Evolutionary conservation across 2,329 filamentous ascomycete species (phyloP).

Genomic region (Arthroderma sp.): DNA sequence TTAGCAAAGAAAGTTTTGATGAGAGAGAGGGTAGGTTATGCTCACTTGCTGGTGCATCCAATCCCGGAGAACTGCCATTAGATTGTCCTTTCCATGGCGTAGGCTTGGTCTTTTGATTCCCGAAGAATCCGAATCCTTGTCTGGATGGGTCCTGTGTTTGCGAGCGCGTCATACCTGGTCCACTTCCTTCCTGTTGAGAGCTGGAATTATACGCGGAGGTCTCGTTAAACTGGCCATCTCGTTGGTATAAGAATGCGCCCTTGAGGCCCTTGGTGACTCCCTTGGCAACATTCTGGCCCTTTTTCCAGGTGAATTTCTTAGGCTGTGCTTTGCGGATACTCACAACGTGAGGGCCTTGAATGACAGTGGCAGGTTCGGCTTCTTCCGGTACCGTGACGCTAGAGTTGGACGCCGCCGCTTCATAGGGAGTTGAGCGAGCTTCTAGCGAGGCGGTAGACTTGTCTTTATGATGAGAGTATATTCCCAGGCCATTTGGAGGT

Average conservation of each 20-base stretch:
- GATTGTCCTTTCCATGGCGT: conserved; percentile 30
- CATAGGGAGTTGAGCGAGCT: conserved; percentile 29
- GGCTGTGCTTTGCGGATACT: conserved; percentile 88
- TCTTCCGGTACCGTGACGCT: conserved; percentile 52
- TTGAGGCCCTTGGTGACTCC: conserved; percentile 91
- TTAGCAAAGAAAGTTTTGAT: conserved; percentile 6
- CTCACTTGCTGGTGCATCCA: conserved; percentile 30
- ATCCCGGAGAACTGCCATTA: conserved; percentile 34
- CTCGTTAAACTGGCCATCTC: conserved; percentile 45
- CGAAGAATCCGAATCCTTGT: conserved; percentile 62
- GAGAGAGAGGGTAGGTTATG: conserved; percentile 4
- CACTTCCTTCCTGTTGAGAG: conserved; percentile 19
- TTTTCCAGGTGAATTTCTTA: conserved; percentile 99
- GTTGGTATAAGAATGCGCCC: conserved; percentile 65
- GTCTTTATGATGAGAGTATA: conserved; percentile 47
- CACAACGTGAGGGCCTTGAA: conserved; percentile 77
- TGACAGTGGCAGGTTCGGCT: conserved; percentile 45
- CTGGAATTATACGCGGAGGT: conserved; percentile 54
- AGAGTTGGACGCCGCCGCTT: conserved; percentile 48
- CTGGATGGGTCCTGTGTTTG: conserved; percentile 37
- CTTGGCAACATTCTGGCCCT: conserved; percentile 86
- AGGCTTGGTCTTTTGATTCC: conserved; percentile 36
- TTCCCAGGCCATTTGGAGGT: conserved; percentile 46
- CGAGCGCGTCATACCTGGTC: conserved; percentile 25
- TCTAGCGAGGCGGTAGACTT: conserved; percentile 37